Evolutionary conservation across 2,329 filamentous ascomycete genomes (phyloP).

Genomic region (Aspergillus ustus): DNA sequence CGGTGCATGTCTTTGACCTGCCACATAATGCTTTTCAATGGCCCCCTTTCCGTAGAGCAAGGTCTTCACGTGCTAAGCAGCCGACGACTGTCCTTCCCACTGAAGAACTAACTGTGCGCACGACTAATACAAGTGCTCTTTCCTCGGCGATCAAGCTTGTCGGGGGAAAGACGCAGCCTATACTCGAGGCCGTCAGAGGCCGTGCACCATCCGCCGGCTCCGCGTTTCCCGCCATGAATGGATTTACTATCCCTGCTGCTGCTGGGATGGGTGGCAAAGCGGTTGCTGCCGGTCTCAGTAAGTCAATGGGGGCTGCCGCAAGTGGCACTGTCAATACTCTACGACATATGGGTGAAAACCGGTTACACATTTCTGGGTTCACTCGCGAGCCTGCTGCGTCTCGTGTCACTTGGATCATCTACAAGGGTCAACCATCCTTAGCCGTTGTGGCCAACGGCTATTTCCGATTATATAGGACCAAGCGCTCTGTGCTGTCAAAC

Average conservation of each 20-base stretch:
- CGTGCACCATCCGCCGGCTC: constrained; percentile 53
- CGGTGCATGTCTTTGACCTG: constrained; percentile 88
- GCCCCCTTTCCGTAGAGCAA: constrained; percentile 69
- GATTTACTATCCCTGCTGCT: constrained; percentile 52
- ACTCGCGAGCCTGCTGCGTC: constrained; percentile 44
- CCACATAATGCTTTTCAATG: constrained; percentile 81
- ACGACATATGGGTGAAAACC: constrained; percentile 54
- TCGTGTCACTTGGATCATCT: constrained; percentile 52
- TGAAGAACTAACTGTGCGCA: constrained; percentile 53
- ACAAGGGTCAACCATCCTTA: constrained; percentile 47
- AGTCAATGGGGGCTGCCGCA: constrained; percentile 55
- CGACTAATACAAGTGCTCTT: constrained; percentile 53
- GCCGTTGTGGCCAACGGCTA: constrained; percentile 51
- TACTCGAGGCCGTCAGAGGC: constrained; percentile 68
- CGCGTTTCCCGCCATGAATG: constrained; percentile 48
- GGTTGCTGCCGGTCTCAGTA: constrained; percentile 55
- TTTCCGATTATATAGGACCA: constrained; percentile 51
- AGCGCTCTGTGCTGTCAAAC: constrained; percentile 53
- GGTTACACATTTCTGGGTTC: constrained; percentile 50
- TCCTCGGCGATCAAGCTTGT: constrained; percentile 73
- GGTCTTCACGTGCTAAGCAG: constrained; percentile 42
- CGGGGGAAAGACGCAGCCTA: constrained; percentile 62
- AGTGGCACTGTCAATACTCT: constrained; percentile 54
- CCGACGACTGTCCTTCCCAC: constrained; percentile 50
- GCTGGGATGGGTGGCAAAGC: constrained; percentile 53